Evolutionary conservation across 2,329 filamentous ascomycete species (phyloP), one percentile per base, ranked within the genome.

Genomic region (Verticillium albo-atrum): DNA sequence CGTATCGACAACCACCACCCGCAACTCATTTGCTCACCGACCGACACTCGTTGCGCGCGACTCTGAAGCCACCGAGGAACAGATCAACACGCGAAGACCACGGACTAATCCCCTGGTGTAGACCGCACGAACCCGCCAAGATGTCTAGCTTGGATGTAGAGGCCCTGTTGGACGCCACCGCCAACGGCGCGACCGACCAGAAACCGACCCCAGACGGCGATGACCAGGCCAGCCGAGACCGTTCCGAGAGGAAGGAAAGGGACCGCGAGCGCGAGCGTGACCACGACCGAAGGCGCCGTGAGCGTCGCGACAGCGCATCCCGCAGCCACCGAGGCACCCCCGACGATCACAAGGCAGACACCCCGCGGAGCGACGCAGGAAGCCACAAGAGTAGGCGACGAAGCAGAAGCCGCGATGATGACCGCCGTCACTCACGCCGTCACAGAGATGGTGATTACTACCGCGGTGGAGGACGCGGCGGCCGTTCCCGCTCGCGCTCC

Each of bases 101-200:
- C 7, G 42, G n/a, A 47, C 42, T 47, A 47, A 47, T 30, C 51
- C 51, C 23, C 27, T 53, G 51, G 51, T 53, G 51, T 30, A 53
- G 51, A 30, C 51, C 51, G 23, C 51, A 52, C 12, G 20, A 20
- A 15, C 17, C 14, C 28, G 6, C 61, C 65, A 75, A 65, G 63
- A 82, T 83, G 79, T 74, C 79, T 57, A 78, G 74, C 60, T 72
- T 82, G 67, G 92, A 96, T 72, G 91, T 97, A 68, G 93, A 97
- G 81, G 91, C 92, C 66, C 84, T 97, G 65, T 87, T 97, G 67
- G 92, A 97, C 76, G 91, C 90, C 56, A 91, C 90, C 63, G 91
- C 90, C 57, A 88, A 87, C 72, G 80, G 82, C 65, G 76, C 79
- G 61, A 77, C 79, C 58, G 77, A 82, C 58, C 79, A 79, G 68